Evolutionary conservation across 176 grass and related monocot species (phyloP).

Genomic region (Avena eriantha): DNA sequence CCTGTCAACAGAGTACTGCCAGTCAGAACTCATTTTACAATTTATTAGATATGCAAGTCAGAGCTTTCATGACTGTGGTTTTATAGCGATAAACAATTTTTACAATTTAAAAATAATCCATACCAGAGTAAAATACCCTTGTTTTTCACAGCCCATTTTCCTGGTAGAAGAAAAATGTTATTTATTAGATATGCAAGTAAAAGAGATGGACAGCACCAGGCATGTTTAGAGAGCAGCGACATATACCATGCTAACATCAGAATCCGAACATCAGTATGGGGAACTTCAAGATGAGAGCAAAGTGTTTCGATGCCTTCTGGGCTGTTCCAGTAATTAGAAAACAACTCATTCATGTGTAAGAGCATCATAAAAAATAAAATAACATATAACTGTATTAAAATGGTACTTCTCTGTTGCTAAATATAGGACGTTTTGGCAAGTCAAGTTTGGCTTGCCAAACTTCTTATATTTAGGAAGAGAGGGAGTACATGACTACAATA

Average conservation of each 20-base stretch:
- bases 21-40: conserved; percentile 18
- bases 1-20: conserved; percentile 53
- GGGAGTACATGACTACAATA: neutral
- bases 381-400: neutral
- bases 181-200: conserved; percentile 39
- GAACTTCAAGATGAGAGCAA: conserved; percentile 86
- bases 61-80: no score
- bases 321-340: conserved; percentile 49
- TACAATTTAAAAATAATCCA: conserved; percentile 38
- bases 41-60: no score
- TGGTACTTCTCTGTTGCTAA: neutral
- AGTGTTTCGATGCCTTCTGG: conserved; percentile 96
- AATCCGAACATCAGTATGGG: conserved; percentile 97
- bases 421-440: no score
- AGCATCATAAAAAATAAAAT: conserved; percentile 9
- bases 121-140: conserved; percentile 98
- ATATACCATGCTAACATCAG: conserved; percentile 99
- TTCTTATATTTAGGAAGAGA: no score
- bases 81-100: conserved; percentile 4
- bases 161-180: conserved; percentile 47
- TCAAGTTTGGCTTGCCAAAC: no score
- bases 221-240: conserved; percentile 22
- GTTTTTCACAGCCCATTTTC: conserved; percentile 98
- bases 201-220: conserved; percentile 1
- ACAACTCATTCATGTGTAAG: neutral